Percentiles rank a stretch among this genome's conserved stretches.
Evolutionary conservation across 1,284 basidiomycete species (phyloP).

Genomic region (Ustilago xerochloae): DNA sequence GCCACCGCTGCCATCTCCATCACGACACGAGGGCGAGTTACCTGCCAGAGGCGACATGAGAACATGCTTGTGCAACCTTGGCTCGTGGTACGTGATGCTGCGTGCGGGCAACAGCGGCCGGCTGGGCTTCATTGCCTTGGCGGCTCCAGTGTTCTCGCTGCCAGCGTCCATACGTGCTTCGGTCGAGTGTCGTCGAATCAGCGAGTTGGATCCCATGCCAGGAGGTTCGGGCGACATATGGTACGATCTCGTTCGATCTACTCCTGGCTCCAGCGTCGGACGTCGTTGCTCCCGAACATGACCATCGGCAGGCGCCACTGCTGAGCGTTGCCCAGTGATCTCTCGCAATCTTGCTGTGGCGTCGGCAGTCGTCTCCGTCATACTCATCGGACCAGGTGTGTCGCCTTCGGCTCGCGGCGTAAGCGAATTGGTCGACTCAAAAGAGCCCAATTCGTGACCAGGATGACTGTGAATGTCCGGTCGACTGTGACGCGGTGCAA

Average conservation of each 20-base stretch:
- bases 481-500: slow-evolving; percentile 40
- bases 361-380: not conserved
- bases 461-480: slow-evolving; percentile 26
- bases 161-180: slow-evolving; percentile 49
- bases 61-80: slow-evolving; percentile 56
- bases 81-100: slow-evolving; percentile 65
- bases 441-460: slow-evolving; percentile 41
- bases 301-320: not conserved
- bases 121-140: slow-evolving; percentile 15
- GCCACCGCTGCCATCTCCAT: slow-evolving; percentile 12
- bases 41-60: slow-evolving; percentile 55
- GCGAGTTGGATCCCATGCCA: slow-evolving; percentile 21
- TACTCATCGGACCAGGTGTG: slow-evolving; percentile 1
- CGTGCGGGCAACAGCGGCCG: slow-evolving; percentile 58
- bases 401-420: slow-evolving; percentile 26
- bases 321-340: not conserved
- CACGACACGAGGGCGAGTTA: slow-evolving; percentile 19
- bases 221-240: slow-evolving; percentile 63
- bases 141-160: slow-evolving; percentile 11
- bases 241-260: slow-evolving; percentile 33
- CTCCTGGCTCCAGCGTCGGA: slow-evolving; percentile 20
- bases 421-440: slow-evolving; percentile 31
- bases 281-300: slow-evolving; percentile 4
- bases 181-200: slow-evolving; percentile 61
- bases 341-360: not conserved